Conservation (phyloP, 2,329 filamentous ascomycete genomes). For the Colletotrichum incanum region DNA sequence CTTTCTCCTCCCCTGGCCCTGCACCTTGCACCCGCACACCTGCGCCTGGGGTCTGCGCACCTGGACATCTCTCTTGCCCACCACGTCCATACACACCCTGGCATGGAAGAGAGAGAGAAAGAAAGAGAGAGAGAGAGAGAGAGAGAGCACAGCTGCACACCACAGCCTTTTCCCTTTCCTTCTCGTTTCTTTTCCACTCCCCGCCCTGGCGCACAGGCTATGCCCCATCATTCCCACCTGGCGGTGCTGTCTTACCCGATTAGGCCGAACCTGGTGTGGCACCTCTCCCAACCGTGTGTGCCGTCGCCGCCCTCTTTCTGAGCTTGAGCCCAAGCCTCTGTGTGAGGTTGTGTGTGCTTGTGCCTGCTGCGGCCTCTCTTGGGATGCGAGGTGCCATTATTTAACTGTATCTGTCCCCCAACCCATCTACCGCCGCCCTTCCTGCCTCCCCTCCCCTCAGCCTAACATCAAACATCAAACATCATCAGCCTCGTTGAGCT, state of each 20-base stretch:
- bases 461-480: slow-evolving; percentile 47
- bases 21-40: slow-evolving; percentile 7
- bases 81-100: slow-evolving; percentile 1
- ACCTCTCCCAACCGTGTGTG: slow-evolving; percentile 32
- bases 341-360: slow-evolving; percentile 5
- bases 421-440: slow-evolving; percentile 55
- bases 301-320: slow-evolving; percentile 14
- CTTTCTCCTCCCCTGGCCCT: neutral
- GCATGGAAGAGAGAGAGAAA: neutral
- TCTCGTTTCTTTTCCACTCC: neutral
- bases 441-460: slow-evolving; percentile 50
- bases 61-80: neutral
- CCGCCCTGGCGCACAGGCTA: slow-evolving; percentile 11
- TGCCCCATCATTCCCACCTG: slow-evolving; percentile 35
- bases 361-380: slow-evolving; percentile 35
- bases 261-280: slow-evolving; percentile 38
- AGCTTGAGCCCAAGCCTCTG: slow-evolving; percentile 29
- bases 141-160: neutral
- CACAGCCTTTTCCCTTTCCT: neutral
- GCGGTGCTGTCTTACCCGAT: slow-evolving; percentile 35
- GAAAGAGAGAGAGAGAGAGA: neutral
- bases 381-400: slow-evolving; percentile 37
- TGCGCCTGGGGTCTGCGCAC: slow-evolving; percentile 11
- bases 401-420: slow-evolving; percentile 50
- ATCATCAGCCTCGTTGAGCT: slow-evolving; percentile 43